Conservation (phyloP, 2,329 filamentous ascomycete species). For the Domatiomyces catenatus region DNA sequence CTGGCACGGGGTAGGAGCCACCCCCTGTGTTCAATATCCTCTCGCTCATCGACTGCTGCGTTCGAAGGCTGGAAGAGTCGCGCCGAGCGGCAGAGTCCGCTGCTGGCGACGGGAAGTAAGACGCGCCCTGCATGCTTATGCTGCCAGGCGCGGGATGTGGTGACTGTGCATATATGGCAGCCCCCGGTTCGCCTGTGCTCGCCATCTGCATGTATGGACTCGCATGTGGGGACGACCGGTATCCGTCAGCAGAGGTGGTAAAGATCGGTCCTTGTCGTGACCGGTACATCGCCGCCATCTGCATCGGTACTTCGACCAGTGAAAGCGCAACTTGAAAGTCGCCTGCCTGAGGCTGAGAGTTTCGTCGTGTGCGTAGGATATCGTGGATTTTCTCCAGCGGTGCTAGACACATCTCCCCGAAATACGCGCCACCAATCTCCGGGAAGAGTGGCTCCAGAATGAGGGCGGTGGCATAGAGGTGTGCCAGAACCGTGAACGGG, state of each 20-base stretch:
- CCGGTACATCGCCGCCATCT: slow-evolving; percentile 54
- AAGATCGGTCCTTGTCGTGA: slow-evolving; percentile 40
- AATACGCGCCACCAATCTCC: slow-evolving; percentile 78
- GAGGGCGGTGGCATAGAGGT: slow-evolving; percentile 80
- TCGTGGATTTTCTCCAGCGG: slow-evolving; percentile 78
- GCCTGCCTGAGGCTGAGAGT: slow-evolving; percentile 41
- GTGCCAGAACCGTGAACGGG: slow-evolving; percentile 68
- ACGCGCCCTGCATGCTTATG: slow-evolving; percentile 24
- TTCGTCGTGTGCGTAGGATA: slow-evolving; percentile 54
- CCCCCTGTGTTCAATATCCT: slow-evolving; percentile 7
- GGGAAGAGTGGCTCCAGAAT: slow-evolving; percentile 83
- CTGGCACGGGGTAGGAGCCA: neutral
- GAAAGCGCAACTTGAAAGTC: slow-evolving; percentile 47
- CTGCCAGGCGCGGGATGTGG: slow-evolving; percentile 27
- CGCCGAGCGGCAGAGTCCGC: slow-evolving; percentile 22
- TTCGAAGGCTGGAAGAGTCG: slow-evolving; percentile 24
- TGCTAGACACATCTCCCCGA: slow-evolving; percentile 60
- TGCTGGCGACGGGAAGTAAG: slow-evolving; percentile 18
- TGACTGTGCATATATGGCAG: slow-evolving; percentile 25
- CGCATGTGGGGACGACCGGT: slow-evolving; percentile 13
- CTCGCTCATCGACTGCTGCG: slow-evolving; percentile 13
- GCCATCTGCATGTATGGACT: slow-evolving; percentile 12
- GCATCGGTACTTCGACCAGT: slow-evolving; percentile 58
- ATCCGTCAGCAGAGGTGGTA: slow-evolving; percentile 8
- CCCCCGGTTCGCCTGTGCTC: slow-evolving; percentile 5